phyloP scores from a whole-genome alignment of 257 asterid genomes.

The Scutellaria baicalensis region DNA sequence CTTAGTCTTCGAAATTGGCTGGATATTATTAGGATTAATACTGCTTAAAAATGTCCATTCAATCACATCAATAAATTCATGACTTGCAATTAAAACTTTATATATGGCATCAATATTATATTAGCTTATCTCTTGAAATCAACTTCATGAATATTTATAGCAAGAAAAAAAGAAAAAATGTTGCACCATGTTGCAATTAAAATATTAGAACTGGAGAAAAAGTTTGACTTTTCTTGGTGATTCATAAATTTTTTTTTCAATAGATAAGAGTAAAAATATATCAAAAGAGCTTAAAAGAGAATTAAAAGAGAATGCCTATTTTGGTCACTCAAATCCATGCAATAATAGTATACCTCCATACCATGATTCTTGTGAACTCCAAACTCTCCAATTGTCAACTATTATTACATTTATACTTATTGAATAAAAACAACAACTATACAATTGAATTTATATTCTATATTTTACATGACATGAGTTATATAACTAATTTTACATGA shows the following conservation, averaged over 20 bases:
- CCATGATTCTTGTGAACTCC: background rate
- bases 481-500: too few relatives aligned
- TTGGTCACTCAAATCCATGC: constrained; percentile 6
- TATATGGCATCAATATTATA: background rate
- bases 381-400: background rate
- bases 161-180: too few relatives aligned
- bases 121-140: background rate
- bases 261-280: background rate
- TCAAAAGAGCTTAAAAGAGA: background rate
- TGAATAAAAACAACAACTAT: too few relatives aligned
- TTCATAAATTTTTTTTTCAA: background rate
- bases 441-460: too few relatives aligned
- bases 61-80: background rate
- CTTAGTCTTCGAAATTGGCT: background rate
- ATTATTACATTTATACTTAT: background rate
- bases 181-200: background rate
- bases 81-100: background rate
- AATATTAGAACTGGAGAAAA: background rate
- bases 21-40: background rate
- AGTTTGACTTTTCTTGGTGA: background rate
- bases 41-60: background rate
- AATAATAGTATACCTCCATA: background rate
- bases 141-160: background rate
- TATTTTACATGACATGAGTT: too few relatives aligned
- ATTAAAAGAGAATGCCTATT: background rate